A percentile compares a stretch with the other conserved stretches of the same genome.
Evolutionary conservation across 108 stramenopile species (phyloP).

Genomic region (Skeletonema marinoi): DNA sequence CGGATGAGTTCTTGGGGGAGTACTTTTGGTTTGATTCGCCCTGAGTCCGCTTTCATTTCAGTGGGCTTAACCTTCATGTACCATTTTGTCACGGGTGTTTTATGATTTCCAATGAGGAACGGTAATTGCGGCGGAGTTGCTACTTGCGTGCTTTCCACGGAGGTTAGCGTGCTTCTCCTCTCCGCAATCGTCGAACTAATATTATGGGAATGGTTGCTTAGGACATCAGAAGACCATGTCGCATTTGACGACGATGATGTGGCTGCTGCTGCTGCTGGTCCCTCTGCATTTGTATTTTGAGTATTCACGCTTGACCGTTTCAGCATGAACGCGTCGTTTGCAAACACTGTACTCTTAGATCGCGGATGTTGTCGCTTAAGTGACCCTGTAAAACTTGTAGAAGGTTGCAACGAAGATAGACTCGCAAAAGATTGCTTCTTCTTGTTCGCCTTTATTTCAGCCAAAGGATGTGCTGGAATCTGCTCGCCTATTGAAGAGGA

Average conservation of each 20-base stretch:
- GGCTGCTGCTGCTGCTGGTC: background rate
- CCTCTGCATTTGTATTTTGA: background rate
- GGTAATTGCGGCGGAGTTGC: background rate
- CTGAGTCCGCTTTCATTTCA: slow-evolving; percentile 16
- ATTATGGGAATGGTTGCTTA: background rate
- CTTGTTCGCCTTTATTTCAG: background rate
- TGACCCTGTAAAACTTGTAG: background rate
- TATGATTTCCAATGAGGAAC: slow-evolving; percentile 16
- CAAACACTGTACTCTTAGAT: background rate
- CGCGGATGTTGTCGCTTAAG: background rate
- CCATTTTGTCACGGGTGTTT: slow-evolving; percentile 35
- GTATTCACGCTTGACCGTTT: background rate
- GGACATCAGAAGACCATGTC: background rate
- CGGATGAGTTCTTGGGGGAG: slow-evolving; percentile 31
- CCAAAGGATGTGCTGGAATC: background rate
- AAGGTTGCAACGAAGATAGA: slow-evolving; percentile 11
- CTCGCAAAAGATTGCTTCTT: slow-evolving; percentile 6
- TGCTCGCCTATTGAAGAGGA: background rate
- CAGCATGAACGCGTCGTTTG: background rate
- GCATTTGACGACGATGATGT: background rate
- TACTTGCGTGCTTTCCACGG: background rate
- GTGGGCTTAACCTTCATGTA: slow-evolving; percentile 46
- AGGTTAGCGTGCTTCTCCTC: background rate
- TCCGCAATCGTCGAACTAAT: background rate
- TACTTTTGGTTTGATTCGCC: slow-evolving; percentile 23